Base-by-base conservation (phyloP, 805 yeast genomes). In the Lipomyces lipofer region DNA sequence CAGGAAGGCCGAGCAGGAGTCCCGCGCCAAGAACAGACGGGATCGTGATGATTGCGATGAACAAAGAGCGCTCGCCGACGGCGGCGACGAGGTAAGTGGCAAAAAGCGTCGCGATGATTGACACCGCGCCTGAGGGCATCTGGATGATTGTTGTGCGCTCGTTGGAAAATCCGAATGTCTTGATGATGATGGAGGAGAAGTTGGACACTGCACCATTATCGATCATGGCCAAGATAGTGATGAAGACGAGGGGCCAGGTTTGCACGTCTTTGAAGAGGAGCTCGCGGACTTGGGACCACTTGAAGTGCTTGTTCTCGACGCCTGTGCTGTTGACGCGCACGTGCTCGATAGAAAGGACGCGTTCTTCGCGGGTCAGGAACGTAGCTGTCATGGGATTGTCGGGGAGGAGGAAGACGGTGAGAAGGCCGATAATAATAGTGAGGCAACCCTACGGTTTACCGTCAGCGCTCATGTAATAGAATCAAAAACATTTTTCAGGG, bases 251-350 rank as follows among this genome's bases (percentile, higher is more conserved):
- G 19, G 80, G 59, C 78, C 81, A 81, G 8, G 79, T 73, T 62
- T 78, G 76, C 45, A 69, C 52, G 61, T 84, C 88, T 9, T 58
- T 73, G 5, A 63, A 61, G 29, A 80, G 50, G 9, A 80, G 78
- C 64, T 83, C 85, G 21, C 65, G 68, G 40, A 81, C 70, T 66
- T 84, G 88, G 49, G 74, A 67, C 73, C 70, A 70, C 63, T 82
- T 82, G 75, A 82, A 80, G 42, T 73, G 69, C 60, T 70, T 76
- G 60, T 76, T 79, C 52, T 85, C 84, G 64, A 78, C 78, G 45
- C 86, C 88, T 59, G 77, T 84, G 62, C 76, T 79, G 70, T 78
- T 82, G 21, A 54, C 63, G 60, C 83, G 77, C 58, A 79, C 80
- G 60, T 83, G 75, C 66, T 75, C 79, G 33, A 80, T 79, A 40